phyloP scores from a whole-genome alignment of 2,329 filamentous ascomycete genomes.

The Pseudonectria foliicola region DNA sequence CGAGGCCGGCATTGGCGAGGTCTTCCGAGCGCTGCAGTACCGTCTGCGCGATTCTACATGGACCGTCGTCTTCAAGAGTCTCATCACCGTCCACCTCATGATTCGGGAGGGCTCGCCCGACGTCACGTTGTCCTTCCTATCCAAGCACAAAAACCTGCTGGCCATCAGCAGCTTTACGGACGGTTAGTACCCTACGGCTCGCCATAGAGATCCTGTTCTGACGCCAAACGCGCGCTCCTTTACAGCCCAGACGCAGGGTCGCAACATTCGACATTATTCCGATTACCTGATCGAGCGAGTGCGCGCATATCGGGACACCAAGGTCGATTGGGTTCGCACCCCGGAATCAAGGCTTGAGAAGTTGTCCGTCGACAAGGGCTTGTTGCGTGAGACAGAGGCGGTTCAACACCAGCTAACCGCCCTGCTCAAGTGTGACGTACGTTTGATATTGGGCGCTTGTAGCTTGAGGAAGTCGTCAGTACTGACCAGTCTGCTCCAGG shows the following conservation, averaged over 20 bases:
- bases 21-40: conserved; percentile 86
- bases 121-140: conserved; percentile 76
- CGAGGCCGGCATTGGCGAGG: conserved; percentile 89
- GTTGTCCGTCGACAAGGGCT: conserved; percentile 81
- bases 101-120: conserved; percentile 90
- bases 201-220: neutral
- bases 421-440: conserved; percentile 81
- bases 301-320: conserved; percentile 74
- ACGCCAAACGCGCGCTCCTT: neutral
- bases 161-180: conserved; percentile 89
- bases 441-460: conserved; percentile 26
- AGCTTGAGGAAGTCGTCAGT: conserved; percentile 6
- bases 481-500: conserved; percentile 38
- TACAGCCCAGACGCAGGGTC: conserved; percentile 84
- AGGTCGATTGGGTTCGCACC: conserved; percentile 80
- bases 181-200: conserved; percentile 48
- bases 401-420: conserved; percentile 84
- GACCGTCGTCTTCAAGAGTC: conserved; percentile 98
- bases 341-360: conserved; percentile 79
- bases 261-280: conserved; percentile 88
- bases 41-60: conserved; percentile 92
- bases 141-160: conserved; percentile 74
- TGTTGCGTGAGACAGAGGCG: conserved; percentile 83
- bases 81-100: conserved; percentile 96
- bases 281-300: conserved; percentile 80